Percentiles rank a stretch among this genome's conserved stretches.
phyloP scores from a whole-genome alignment of 805 yeast genomes.

The Grigorovia jiainica region DNA sequence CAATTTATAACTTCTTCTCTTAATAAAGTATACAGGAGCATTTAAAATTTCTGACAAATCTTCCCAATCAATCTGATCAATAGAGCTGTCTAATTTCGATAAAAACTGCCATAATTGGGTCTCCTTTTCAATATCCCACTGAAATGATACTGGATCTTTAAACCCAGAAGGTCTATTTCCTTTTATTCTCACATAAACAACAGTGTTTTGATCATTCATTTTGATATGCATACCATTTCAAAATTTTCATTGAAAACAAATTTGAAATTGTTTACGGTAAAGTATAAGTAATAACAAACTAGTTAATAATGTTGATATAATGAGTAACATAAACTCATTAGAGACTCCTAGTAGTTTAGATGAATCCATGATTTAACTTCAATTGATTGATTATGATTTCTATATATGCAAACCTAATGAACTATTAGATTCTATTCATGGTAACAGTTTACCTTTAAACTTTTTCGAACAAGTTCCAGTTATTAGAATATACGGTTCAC shows the following conservation, averaged over 20 bases:
- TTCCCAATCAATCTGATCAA: slow-evolving; percentile 23
- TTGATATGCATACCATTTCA: too few species aligned
- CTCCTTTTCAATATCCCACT: slow-evolving; percentile 27
- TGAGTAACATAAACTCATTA: neutral
- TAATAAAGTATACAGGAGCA: slow-evolving; percentile 26
- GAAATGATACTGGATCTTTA: slow-evolving; percentile 31
- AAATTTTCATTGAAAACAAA: too few species aligned
- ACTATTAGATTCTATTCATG: slow-evolving; percentile 39
- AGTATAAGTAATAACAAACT: too few species aligned
- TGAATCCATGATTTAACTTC: slow-evolving; percentile 33
- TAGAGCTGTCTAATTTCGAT: slow-evolving; percentile 15
- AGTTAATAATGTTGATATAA: neutral
- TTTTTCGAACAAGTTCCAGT: slow-evolving; percentile 53
- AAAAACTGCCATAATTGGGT: slow-evolving; percentile 23
- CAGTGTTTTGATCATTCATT: slow-evolving; percentile 25
- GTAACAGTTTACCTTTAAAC: slow-evolving; percentile 25
- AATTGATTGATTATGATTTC: slow-evolving; percentile 55
- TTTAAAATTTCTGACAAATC: slow-evolving; percentile 28
- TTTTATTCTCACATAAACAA: slow-evolving; percentile 37
- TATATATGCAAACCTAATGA: slow-evolving; percentile 48
- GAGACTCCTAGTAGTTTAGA: slow-evolving; percentile 1
- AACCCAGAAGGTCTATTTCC: slow-evolving; percentile 34
- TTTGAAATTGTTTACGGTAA: too few species aligned
- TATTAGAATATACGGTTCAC: slow-evolving; percentile 65
- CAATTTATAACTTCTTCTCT: slow-evolving; percentile 22